A percentile compares a stretch with the other conserved stretches of the same genome.
These are phyloP conservation scores for Ceriops tagal DNA, from an alignment of 345 rosid genomes.

Conservation along the genomic window DNA sequence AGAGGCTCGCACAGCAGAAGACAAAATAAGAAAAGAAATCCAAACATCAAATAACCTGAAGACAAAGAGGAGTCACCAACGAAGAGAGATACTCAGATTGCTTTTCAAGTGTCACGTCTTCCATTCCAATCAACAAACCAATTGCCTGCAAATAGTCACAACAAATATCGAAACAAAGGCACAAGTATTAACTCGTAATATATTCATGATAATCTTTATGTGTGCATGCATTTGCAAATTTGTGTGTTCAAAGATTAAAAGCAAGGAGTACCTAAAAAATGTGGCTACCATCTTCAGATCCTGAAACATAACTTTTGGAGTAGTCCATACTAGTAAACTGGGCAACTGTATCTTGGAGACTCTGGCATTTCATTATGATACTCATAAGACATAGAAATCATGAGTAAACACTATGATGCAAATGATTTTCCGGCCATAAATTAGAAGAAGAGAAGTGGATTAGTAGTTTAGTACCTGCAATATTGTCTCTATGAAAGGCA, in stretches of 20 bases:
- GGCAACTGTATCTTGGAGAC: conserved; percentile 74
- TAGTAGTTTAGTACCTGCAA: conserved; percentile 53
- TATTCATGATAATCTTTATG: not conserved
- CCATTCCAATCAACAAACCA: conserved; percentile 85
- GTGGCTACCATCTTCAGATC: conserved; percentile 81
- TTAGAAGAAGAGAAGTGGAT: conserved; percentile 1
- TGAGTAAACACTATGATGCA: not conserved
- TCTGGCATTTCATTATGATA: conserved; percentile 40
- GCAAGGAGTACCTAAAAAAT: conserved; percentile 73
- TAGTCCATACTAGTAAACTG: conserved; percentile 52
- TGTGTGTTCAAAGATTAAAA: not conserved
- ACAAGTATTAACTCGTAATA: not conserved
- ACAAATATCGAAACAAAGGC: not conserved
- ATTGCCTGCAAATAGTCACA: conserved; percentile 56
- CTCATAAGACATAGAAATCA: conserved; percentile 12
- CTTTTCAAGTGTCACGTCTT: conserved; percentile 75
- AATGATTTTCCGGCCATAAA: not conserved
- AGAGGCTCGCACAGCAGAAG: conserved; percentile 12
- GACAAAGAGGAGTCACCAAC: conserved; percentile 82
- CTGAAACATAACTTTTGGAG: conserved; percentile 45
- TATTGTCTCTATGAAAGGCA: conserved; percentile 78
- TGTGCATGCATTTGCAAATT: not conserved
- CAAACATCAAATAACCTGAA: conserved; percentile 52
- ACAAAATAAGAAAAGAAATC: not conserved
- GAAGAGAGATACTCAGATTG: conserved; percentile 89